A percentile compares a stretch with the other conserved stretches of the same genome.
These are phyloP conservation scores for Coemansia sp. DNA, from an alignment of 192 early-diverging fungal species.

Conservation along the genomic window DNA sequence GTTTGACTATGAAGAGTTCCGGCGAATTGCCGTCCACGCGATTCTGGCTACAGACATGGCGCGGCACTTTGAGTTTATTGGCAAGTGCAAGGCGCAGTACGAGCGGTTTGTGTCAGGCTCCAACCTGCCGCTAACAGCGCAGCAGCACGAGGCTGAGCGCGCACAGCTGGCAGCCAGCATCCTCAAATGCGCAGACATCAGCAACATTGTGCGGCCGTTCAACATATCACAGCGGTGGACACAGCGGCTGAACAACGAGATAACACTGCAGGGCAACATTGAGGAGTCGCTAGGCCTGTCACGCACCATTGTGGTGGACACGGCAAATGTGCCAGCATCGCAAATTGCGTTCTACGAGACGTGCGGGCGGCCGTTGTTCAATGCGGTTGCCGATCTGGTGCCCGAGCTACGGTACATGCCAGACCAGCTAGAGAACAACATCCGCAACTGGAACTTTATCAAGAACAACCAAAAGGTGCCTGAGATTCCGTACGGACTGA, in stretches of 20 bases:
- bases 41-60: slow-evolving; percentile 83
- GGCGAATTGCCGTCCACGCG: slow-evolving; percentile 65
- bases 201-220: slow-evolving; percentile 73
- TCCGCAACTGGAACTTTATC: slow-evolving; percentile 52
- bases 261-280: slow-evolving; percentile 67
- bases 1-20: slow-evolving; percentile 65
- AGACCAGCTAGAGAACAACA: slow-evolving; percentile 52
- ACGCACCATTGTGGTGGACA: slow-evolving; percentile 38
- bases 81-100: slow-evolving; percentile 64
- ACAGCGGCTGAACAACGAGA: slow-evolving; percentile 65
- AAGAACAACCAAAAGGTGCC: slow-evolving; percentile 46
- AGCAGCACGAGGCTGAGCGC: slow-evolving; percentile 58
- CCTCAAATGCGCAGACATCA: slow-evolving; percentile 81
- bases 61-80: slow-evolving; percentile 73
- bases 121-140: slow-evolving; percentile 47
- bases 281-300: slow-evolving; percentile 68
- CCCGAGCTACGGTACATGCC: slow-evolving; percentile 48
- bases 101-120: slow-evolving; percentile 53
- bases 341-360: slow-evolving; percentile 53
- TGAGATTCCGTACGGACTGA: slow-evolving; percentile 49
- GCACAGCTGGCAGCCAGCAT: slow-evolving; percentile 64
- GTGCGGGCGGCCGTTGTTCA: slow-evolving; percentile 52
- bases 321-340: slow-evolving; percentile 39
- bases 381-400: slow-evolving; percentile 44
- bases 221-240: slow-evolving; percentile 68